Percentiles rank a stretch among this genome's conserved stretches.
Conservation (phyloP, 257 asterid species). For the Scutellaria barbata region DNA sequence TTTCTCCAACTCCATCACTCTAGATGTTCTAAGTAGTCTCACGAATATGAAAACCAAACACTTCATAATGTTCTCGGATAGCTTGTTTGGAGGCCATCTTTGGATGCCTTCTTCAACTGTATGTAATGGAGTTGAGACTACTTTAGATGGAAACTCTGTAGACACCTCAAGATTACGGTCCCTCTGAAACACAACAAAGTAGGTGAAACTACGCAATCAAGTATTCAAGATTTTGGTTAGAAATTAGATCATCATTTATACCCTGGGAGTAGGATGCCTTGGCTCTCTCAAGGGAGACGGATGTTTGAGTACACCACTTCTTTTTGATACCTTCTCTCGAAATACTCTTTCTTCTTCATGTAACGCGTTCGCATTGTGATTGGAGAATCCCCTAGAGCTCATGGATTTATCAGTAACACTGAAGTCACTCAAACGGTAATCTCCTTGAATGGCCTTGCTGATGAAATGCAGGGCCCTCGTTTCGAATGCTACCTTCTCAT, state of each 20-base stretch:
- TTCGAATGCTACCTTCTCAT: slow-evolving; percentile 54
- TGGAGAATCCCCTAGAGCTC: slow-evolving; percentile 35
- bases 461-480: slow-evolving; percentile 81
- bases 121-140: slow-evolving; percentile 50
- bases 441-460: slow-evolving; percentile 87
- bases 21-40: slow-evolving; percentile 73
- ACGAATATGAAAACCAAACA: slow-evolving; percentile 72
- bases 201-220: not conserved
- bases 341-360: slow-evolving; percentile 43
- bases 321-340: slow-evolving; percentile 49
- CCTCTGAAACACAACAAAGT: slow-evolving; percentile 47
- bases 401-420: slow-evolving; percentile 42
- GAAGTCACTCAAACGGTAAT: slow-evolving; percentile 60
- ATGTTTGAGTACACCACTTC: slow-evolving; percentile 47
- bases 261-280: slow-evolving; percentile 73
- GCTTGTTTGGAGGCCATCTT: slow-evolving; percentile 82
- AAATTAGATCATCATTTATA: slow-evolving; percentile 31
- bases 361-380: slow-evolving; percentile 44
- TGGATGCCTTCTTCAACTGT: slow-evolving; percentile 68
- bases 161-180: slow-evolving; percentile 51
- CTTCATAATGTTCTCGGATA: slow-evolving; percentile 88
- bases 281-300: slow-evolving; percentile 71
- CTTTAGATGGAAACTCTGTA: slow-evolving; percentile 40
- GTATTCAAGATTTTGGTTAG: too few species aligned
- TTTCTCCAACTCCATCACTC: slow-evolving; percentile 82